Conservation (phyloP, 331 rosid species). For the Pyrus hybrid region DNA sequence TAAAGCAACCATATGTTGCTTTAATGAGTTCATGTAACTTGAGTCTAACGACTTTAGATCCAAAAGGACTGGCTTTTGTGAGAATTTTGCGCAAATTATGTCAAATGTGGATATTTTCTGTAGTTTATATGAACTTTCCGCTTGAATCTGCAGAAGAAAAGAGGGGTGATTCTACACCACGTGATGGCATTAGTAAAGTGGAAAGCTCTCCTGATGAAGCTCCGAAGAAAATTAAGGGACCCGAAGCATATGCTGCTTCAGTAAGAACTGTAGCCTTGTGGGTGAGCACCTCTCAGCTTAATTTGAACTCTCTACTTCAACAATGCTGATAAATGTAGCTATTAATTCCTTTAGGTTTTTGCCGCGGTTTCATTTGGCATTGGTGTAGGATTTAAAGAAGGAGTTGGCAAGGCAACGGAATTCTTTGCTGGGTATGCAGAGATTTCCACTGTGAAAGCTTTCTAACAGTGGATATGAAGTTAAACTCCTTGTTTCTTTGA, state of each 20-base stretch:
- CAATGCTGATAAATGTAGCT: not conserved
- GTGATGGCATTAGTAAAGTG: conserved; percentile 22
- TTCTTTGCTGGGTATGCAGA: conserved; percentile 78
- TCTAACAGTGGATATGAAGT: not conserved
- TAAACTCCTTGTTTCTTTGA: not conserved
- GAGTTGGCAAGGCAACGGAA: conserved; percentile 64
- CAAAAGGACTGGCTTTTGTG: not conserved
- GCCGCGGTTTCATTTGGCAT: conserved; percentile 77
- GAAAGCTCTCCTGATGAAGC: conserved; percentile 9
- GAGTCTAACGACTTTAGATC: not conserved
- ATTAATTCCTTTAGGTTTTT: conserved; percentile 38
- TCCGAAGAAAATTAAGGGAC: conserved; percentile 24
- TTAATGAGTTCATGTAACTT: not conserved
- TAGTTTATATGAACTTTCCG: not conserved
- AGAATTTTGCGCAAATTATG: not conserved
- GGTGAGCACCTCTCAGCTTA: conserved; percentile 37
- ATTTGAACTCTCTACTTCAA: conserved; percentile 9
- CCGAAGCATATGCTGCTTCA: conserved; percentile 41
- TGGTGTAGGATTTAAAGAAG: conserved; percentile 72
- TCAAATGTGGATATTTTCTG: not conserved
- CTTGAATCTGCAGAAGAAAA: conserved; percentile 35
- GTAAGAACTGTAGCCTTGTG: conserved; percentile 66
- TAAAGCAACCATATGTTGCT: not conserved
- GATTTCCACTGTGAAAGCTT: not conserved
- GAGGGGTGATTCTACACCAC: conserved; percentile 27